These are phyloP conservation scores for Metarhizium anisopliae DNA, from an alignment of 2,329 filamentous ascomycete genomes.

Conservation along the genomic window DNA sequence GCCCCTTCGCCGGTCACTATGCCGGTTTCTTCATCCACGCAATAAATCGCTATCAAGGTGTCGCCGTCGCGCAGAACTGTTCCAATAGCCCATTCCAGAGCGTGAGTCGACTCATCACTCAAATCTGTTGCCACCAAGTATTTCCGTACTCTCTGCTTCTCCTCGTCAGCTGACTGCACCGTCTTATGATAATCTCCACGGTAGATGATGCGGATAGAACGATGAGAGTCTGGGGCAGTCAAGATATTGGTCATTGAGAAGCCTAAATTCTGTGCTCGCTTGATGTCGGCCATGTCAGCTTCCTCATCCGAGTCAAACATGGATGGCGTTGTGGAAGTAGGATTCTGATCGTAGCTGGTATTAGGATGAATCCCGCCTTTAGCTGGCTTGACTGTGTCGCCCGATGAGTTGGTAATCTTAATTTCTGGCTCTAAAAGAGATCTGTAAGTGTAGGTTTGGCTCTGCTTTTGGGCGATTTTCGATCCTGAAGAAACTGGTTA, in stretches of 20 bases:
- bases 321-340: slow-evolving; percentile 43
- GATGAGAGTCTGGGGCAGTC: slow-evolving; percentile 64
- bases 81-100: slow-evolving; percentile 94
- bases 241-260: slow-evolving; percentile 74
- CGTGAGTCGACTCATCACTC: slow-evolving; percentile 89
- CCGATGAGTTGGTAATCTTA: slow-evolving; percentile 53
- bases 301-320: slow-evolving; percentile 79
- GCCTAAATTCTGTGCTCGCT: slow-evolving; percentile 74
- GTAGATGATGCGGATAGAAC: slow-evolving; percentile 82
- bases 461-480: slow-evolving; percentile 40
- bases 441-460: slow-evolving; percentile 43
- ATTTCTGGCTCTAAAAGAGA: slow-evolving; percentile 62
- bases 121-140: slow-evolving; percentile 95
- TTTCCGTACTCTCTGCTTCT: slow-evolving; percentile 70
- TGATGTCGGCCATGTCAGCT: slow-evolving; percentile 74
- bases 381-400: slow-evolving; percentile 46
- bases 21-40: slow-evolving; percentile 77
- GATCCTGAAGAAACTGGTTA: slow-evolving; percentile 30
- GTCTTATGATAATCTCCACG: slow-evolving; percentile 77
- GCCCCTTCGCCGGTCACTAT: slow-evolving; percentile 40
- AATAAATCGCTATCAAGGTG: slow-evolving; percentile 87
- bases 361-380: slow-evolving; percentile 65
- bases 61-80: slow-evolving; percentile 91
- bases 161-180: slow-evolving; percentile 68
- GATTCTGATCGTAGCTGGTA: slow-evolving; percentile 71